Base-by-base conservation (phyloP, 495 filamentous ascomycete genomes). In the Chlorociboria aeruginascens region DNA sequence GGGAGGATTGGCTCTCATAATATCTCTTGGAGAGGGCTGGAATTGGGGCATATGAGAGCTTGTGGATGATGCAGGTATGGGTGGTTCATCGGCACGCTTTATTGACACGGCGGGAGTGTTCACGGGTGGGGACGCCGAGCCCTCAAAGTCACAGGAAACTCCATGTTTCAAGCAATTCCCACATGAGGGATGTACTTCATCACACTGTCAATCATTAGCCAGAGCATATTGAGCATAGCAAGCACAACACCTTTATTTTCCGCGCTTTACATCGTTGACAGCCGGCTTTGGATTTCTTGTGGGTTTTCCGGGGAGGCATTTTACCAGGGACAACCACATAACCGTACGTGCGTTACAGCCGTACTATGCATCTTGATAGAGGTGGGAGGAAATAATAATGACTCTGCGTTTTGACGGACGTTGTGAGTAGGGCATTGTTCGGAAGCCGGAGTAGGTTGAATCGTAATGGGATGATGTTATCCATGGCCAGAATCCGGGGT, bases 91-190 rank as follows among this genome's bases (percentile, higher is more conserved):
- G 2, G 51, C 36, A 30, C 53, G 8, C 50, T 42, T 28, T 8
- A 40, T 25, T 2, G 43, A 40, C 9, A 33, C 43, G 13, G 43
- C 34, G 30, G 62, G 57, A 32, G 61, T 56, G 40, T 62, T 57
- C 17, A 69, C 68, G 40, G 36, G 17, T 6, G 50, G 36, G 20
- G 46, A 34, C 3, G 25, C 29, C 8, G 53, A 12, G 9, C 65
- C 59, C 41, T 78, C 71, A 50, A 80, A 82, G 54, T 82, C 78
- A 60, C 78, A 82, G 14, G 63, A 54, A 11, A 82, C 77, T 35
- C 74, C 77, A 63, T 82, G 78, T 50, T 79, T 82, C 29, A 69
- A 57, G 61, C 78, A 82, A 56, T 80, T 79, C 35, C 74, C 72
- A 50, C 78, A 82, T 12, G 66, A 55, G 0, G 78, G 78, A 61